Evolutionary conservation across 2,329 filamentous ascomycete species (phyloP).

Genomic region (Chaetomiaceae sp.): DNA sequence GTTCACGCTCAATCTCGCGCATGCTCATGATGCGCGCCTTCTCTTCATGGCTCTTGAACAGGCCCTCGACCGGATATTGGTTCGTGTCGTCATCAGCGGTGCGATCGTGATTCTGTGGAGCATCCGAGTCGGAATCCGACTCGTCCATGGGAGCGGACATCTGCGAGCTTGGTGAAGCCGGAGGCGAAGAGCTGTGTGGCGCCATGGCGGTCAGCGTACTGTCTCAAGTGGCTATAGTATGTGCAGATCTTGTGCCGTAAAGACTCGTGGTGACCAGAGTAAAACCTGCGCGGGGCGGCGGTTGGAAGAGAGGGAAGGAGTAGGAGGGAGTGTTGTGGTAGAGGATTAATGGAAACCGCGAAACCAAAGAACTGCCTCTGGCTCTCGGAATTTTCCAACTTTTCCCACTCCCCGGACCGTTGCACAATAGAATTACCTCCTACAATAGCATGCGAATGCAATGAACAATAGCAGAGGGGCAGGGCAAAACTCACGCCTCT

Average conservation of each 20-base stretch:
- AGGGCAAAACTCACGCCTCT: conserved; percentile 64
- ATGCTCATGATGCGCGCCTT: conserved; percentile 77
- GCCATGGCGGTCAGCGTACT: conserved; percentile 11
- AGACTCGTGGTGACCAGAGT: background rate
- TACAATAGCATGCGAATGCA: conserved; percentile 3
- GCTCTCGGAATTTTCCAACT: background rate
- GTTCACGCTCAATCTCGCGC: conserved; percentile 87
- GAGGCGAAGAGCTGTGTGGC: conserved; percentile 60
- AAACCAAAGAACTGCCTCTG: background rate
- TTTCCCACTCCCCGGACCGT: background rate
- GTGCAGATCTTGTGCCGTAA: background rate
- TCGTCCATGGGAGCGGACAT: conserved; percentile 87
- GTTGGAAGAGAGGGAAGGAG: background rate
- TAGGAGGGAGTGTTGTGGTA: background rate
- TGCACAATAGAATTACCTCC: background rate
- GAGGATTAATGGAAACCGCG: background rate
- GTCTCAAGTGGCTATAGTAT: background rate
- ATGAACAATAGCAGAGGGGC: conserved; percentile 20
- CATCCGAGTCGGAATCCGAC: conserved; percentile 72
- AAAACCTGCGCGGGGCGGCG: background rate
- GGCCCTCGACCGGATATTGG: conserved; percentile 81
- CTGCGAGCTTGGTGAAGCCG: conserved; percentile 67
- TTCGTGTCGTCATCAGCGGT: conserved; percentile 55
- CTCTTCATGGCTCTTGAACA: conserved; percentile 70
- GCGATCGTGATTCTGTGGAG: conserved; percentile 42